phyloP scores from a whole-genome alignment of 1,139 yeast genomes.

The Taphrina populina region DNA sequence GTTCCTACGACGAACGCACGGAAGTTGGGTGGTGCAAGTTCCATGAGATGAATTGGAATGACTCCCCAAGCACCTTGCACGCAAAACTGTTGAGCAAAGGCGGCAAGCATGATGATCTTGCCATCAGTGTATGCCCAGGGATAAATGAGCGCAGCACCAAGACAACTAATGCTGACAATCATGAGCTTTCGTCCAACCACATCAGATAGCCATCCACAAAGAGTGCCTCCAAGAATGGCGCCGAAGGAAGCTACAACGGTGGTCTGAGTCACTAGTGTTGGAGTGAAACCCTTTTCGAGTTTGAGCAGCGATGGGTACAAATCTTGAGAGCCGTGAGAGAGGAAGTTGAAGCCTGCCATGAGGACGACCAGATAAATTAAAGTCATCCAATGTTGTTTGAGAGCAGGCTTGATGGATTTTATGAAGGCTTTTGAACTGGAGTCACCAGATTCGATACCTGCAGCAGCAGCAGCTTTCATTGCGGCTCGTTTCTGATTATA shows the following conservation, averaged over 20 bases:
- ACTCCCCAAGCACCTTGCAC: conserved; percentile 92
- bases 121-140: conserved; percentile 68
- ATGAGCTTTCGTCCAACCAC: conserved; percentile 62
- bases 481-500: conserved; percentile 46
- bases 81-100: conserved; percentile 67
- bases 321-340: conserved; percentile 74
- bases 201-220: conserved; percentile 61
- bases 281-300: conserved; percentile 54
- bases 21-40: conserved; percentile 69
- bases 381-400: conserved; percentile 47
- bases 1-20: conserved; percentile 70
- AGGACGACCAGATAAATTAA: conserved; percentile 55
- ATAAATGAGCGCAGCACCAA: conserved; percentile 66
- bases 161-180: conserved; percentile 58
- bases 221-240: conserved; percentile 64
- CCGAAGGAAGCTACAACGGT: conserved; percentile 70
- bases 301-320: conserved; percentile 65
- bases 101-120: conserved; percentile 65
- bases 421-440: conserved; percentile 47
- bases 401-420: conserved; percentile 42
- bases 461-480: conserved; percentile 49
- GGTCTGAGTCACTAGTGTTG: conserved; percentile 61
- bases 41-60: conserved; percentile 73
- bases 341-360: conserved; percentile 66
- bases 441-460: conserved; percentile 51